Evolutionary conservation across 2,329 filamentous ascomycete genomes (phyloP).

Genomic region (Trichoderma afroharzianum): DNA sequence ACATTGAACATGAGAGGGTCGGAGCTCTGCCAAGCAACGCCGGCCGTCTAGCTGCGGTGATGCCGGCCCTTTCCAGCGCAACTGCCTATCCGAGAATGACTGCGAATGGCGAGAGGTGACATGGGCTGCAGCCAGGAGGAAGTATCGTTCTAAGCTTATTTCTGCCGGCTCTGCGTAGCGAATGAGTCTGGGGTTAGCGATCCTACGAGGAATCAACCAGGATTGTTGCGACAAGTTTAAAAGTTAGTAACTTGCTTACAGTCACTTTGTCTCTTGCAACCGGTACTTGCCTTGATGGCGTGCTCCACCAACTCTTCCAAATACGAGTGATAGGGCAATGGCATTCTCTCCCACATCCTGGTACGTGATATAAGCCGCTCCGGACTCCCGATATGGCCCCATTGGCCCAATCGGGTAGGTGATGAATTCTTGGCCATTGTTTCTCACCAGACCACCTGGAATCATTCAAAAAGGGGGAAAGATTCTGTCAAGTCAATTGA

Average conservation of each 20-base stretch:
- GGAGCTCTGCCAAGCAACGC: not conserved
- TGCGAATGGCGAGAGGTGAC: not conserved
- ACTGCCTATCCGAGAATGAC: constrained; percentile 7
- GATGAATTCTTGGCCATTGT: not conserved
- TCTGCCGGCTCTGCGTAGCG: not conserved
- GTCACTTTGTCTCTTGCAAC: not conserved
- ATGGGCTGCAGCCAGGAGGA: not conserved
- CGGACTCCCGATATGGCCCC: not conserved
- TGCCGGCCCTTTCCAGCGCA: not conserved
- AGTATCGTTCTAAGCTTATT: not conserved
- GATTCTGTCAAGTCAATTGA: not conserved
- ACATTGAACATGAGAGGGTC: not conserved
- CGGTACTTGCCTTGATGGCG: not conserved
- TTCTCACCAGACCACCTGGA: not conserved
- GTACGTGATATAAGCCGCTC: not conserved
- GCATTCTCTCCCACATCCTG: not conserved
- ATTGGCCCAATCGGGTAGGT: constrained; percentile 7
- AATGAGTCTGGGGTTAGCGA: not conserved
- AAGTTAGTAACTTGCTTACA: not conserved
- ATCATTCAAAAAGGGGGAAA: not conserved
- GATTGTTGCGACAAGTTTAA: not conserved
- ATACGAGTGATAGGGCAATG: not conserved
- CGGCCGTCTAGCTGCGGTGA: not conserved
- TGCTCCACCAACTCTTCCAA: not conserved
- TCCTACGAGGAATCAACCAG: not conserved